Evolutionary conservation across 768 basidiomycete genomes (phyloP).

Genomic region (Chiua virens): DNA sequence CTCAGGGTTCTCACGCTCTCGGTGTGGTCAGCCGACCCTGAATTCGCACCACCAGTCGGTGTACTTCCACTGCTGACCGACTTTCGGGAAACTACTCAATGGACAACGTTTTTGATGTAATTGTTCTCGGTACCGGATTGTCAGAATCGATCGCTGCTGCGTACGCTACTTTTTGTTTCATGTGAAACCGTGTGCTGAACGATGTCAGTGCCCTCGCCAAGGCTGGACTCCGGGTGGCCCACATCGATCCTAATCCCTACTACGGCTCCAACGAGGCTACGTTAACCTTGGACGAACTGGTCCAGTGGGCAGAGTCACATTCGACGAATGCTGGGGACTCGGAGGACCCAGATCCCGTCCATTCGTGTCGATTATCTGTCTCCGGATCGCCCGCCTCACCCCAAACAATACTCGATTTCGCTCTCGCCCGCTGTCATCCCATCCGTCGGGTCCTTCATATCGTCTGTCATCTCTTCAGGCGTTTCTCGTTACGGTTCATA

Average conservation of each 20-base stretch:
- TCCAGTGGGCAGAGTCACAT: slow-evolving; percentile 58
- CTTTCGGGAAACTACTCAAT: slow-evolving; percentile 12
- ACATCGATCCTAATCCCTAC: slow-evolving; percentile 80
- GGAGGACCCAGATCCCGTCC: slow-evolving; percentile 6
- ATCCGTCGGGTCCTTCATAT: slow-evolving; percentile 74
- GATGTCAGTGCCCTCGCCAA: slow-evolving; percentile 77
- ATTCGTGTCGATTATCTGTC: slow-evolving; percentile 41
- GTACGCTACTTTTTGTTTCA: slow-evolving; percentile 47
- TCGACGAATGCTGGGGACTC: slow-evolving; percentile 19
- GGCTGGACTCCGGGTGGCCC: slow-evolving; percentile 83
- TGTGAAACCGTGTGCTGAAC: slow-evolving; percentile 1
- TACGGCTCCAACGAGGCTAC: slow-evolving; percentile 87
- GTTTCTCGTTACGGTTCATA: slow-evolving; percentile 93
- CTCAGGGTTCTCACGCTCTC: too few relatives aligned
- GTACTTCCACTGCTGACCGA: too few relatives aligned
- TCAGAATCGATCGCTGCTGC: slow-evolving; percentile 86
- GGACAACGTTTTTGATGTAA: slow-evolving; percentile 57
- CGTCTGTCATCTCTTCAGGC: slow-evolving; percentile 75
- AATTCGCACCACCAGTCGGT: too few relatives aligned
- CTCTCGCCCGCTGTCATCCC: slow-evolving; percentile 83
- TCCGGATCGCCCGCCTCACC: slow-evolving; percentile 44
- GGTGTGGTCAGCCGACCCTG: too few relatives aligned
- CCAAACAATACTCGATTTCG: slow-evolving; percentile 82
- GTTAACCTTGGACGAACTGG: slow-evolving; percentile 77
- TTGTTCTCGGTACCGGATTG: slow-evolving; percentile 77